Conservation (phyloP, 2,329 filamentous ascomycete genomes). For the Incumbomyces lentus region DNA sequence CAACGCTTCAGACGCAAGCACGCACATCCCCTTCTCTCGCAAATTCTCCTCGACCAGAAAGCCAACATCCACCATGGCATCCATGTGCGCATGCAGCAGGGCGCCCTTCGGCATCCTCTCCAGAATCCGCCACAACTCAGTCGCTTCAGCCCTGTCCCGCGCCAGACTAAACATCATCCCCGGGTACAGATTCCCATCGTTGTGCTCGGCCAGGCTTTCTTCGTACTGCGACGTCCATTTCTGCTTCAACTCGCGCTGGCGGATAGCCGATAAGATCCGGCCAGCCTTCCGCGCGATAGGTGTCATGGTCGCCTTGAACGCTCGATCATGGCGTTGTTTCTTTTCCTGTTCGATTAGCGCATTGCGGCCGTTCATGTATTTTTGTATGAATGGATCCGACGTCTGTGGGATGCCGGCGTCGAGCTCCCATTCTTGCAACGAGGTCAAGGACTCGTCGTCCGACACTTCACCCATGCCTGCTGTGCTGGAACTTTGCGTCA, state of each 20-base stretch:
- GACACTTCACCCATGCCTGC: conserved; percentile 7
- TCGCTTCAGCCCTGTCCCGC: conserved; percentile 74
- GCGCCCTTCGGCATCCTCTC: conserved; percentile 80
- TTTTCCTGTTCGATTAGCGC: conserved; percentile 72
- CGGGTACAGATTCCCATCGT: conserved; percentile 59
- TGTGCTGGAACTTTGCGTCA: not conserved
- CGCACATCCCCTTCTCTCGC: conserved; percentile 26
- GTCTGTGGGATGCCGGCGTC: conserved; percentile 37
- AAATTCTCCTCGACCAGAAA: conserved; percentile 66
- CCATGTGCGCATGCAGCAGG: conserved; percentile 75
- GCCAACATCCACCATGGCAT: conserved; percentile 82
- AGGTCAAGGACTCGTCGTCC: conserved; percentile 14
- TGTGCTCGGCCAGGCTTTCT: conserved; percentile 54
- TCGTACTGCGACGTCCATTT: conserved; percentile 69
- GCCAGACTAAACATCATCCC: conserved; percentile 91
- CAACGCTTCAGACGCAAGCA: conserved; percentile 15
- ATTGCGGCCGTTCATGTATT: conserved; percentile 67
- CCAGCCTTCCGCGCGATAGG: conserved; percentile 69
- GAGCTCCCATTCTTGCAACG: conserved; percentile 24
- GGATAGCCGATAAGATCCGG: conserved; percentile 68
- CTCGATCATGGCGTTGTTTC: conserved; percentile 65
- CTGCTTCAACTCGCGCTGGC: conserved; percentile 62
- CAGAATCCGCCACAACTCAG: conserved; percentile 75
- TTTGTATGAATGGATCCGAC: conserved; percentile 66
- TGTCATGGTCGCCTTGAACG: conserved; percentile 64